Percentiles rank a stretch among this genome's conserved stretches.
phyloP scores from a whole-genome alignment of 805 yeast species.

The Metschnikowia sp. region DNA sequence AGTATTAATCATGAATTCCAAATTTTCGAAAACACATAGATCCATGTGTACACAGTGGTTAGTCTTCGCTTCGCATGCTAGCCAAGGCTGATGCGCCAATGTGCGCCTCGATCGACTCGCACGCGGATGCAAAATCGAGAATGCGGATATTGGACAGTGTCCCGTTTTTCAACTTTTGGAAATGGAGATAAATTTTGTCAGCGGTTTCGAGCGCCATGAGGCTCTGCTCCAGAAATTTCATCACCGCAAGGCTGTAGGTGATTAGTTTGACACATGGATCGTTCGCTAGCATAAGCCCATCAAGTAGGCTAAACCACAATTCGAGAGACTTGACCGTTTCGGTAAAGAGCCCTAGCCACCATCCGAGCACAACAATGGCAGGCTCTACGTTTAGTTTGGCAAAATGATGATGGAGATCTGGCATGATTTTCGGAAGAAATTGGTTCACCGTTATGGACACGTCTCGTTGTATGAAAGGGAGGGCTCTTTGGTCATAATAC shows the following conservation, averaged over 20 bases:
- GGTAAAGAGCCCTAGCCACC: constrained; percentile 56
- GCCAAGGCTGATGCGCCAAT: neutral
- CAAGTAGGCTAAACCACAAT: constrained; percentile 51
- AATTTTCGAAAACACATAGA: no score
- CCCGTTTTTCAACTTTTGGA: constrained; percentile 13
- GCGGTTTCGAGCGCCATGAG: constrained; percentile 24
- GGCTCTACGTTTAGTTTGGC: constrained; percentile 36
- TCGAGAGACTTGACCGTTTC: constrained; percentile 49
- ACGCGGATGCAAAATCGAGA: constrained; percentile 19
- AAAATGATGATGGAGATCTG: constrained; percentile 39
- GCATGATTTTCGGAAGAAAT: constrained; percentile 36
- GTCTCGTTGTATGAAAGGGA: constrained; percentile 36
- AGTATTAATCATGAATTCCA: no score
- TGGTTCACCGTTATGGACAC: constrained; percentile 31
- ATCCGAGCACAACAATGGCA: constrained; percentile 49
- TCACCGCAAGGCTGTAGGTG: constrained; percentile 31
- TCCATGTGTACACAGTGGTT: no score
- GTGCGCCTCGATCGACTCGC: constrained; percentile 13
- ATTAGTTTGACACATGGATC: constrained; percentile 37
- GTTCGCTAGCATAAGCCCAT: constrained; percentile 33
- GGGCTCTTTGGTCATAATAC: constrained; percentile 13
- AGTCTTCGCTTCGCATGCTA: no score
- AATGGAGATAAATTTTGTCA: constrained; percentile 31
- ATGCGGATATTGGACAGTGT: constrained; percentile 20
- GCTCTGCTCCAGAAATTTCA: constrained; percentile 33